Evolutionary conservation across 2,329 filamentous ascomycete genomes (phyloP).

Genomic region (Aspergillus latus): DNA sequence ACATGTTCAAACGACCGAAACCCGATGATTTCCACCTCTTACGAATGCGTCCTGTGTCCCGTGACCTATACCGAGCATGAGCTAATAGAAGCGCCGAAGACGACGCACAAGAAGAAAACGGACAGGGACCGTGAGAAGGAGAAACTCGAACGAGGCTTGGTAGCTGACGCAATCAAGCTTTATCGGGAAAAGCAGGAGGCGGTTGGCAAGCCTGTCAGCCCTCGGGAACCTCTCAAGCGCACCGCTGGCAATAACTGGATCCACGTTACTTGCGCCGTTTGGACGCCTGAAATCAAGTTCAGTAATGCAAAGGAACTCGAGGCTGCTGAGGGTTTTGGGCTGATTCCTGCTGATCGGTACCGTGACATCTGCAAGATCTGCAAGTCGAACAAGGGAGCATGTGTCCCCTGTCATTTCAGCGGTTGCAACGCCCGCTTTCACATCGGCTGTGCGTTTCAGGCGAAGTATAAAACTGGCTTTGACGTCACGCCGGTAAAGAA

Average conservation of each 20-base stretch:
- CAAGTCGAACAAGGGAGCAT: constrained; percentile 72
- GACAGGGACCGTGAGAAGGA: constrained; percentile 91
- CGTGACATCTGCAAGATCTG: constrained; percentile 82
- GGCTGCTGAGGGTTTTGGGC: constrained; percentile 84
- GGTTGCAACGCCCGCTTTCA: constrained; percentile 63
- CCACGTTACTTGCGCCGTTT: constrained; percentile 88
- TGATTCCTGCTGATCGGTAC: constrained; percentile 71
- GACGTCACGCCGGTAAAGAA: constrained; percentile 88
- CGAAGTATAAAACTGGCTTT: constrained; percentile 81
- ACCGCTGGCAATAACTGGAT: constrained; percentile 98
- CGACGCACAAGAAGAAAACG: constrained; percentile 81
- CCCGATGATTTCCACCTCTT: constrained; percentile 87
- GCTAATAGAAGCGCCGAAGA: constrained; percentile 77
- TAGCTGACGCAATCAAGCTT: constrained; percentile 73
- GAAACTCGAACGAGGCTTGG: constrained; percentile 77
- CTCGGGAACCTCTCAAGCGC: constrained; percentile 86
- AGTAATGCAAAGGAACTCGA: constrained; percentile 78
- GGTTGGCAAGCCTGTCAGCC: constrained; percentile 76
- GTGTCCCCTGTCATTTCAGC: constrained; percentile 71
- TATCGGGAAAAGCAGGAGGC: constrained; percentile 82
- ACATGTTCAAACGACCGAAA: constrained; percentile 94
- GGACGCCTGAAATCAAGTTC: constrained; percentile 90
- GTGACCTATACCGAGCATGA: constrained; percentile 78
- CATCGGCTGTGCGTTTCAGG: constrained; percentile 84
- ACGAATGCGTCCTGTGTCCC: constrained; percentile 90